Percentiles rank a stretch among this genome's conserved stretches.
Conservation (phyloP, 176 grass and related monocot species). For the Aegilops umbellulata region DNA sequence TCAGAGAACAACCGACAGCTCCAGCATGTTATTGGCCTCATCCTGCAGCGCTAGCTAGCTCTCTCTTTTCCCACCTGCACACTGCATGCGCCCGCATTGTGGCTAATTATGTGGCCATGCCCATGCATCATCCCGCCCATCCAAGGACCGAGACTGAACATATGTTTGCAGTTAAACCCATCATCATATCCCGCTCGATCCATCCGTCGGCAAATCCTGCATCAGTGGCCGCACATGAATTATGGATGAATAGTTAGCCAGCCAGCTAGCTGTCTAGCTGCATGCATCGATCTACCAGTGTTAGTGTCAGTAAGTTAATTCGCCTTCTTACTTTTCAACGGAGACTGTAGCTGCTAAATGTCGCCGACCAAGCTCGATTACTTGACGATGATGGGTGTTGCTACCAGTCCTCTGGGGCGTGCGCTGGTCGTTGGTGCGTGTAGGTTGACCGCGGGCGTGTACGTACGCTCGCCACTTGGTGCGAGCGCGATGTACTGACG, state of each 20-base stretch:
- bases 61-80: conserved; percentile 10
- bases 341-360: background rate
- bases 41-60: background rate
- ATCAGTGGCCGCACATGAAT: background rate
- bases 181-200: background rate
- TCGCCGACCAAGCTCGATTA: background rate
- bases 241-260: background rate
- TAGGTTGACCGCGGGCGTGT: background rate
- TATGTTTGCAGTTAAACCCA: background rate
- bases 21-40: conserved; percentile 75
- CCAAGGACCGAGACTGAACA: background rate
- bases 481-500: background rate
- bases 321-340: background rate
- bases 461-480: background rate
- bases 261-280: background rate
- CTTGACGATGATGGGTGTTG: too few species aligned
- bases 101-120: conserved; percentile 22
- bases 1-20: conserved; percentile 81
- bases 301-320: background rate
- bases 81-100: background rate
- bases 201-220: background rate
- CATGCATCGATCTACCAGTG: background rate
- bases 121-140: background rate
- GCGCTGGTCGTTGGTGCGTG: background rate
- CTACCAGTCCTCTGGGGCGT: too few species aligned